These are phyloP conservation scores for Malassezia furfur DNA, from an alignment of 1,284 basidiomycete species.

Conservation along the genomic window DNA sequence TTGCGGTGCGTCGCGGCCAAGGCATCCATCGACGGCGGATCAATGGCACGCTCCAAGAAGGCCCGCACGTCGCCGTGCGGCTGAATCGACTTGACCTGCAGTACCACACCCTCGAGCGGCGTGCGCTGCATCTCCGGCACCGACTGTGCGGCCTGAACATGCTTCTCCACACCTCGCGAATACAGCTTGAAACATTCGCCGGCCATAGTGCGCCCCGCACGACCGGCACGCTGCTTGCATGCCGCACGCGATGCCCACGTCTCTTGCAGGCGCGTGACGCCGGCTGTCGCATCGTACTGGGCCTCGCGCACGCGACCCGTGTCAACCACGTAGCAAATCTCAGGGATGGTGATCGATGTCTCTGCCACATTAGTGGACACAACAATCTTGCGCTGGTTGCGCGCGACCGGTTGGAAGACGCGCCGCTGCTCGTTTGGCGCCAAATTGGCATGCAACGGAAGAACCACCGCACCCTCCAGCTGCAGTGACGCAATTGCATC, in stretches of 20 bases:
- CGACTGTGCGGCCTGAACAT: slow-evolving; percentile 12
- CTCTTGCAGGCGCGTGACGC: slow-evolving; percentile 68
- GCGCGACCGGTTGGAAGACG: slow-evolving; percentile 59
- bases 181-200: slow-evolving; percentile 57
- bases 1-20: slow-evolving; percentile 70
- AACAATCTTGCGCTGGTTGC: slow-evolving; percentile 67
- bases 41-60: slow-evolving; percentile 66
- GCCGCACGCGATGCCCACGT: slow-evolving; percentile 71
- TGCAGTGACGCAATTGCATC: slow-evolving; percentile 55
- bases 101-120: slow-evolving; percentile 70
- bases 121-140: slow-evolving; percentile 78
- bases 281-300: slow-evolving; percentile 65
- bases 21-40: slow-evolving; percentile 67
- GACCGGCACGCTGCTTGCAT: slow-evolving; percentile 71
- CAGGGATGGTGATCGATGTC: slow-evolving; percentile 66
- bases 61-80: slow-evolving; percentile 67
- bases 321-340: slow-evolving; percentile 52
- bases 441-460: slow-evolving; percentile 83
- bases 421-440: slow-evolving; percentile 71
- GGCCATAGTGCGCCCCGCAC: slow-evolving; percentile 67
- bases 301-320: slow-evolving; percentile 85
- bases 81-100: slow-evolving; percentile 73
- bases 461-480: slow-evolving; percentile 54
- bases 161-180: slow-evolving; percentile 64
- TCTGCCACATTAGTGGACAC: slow-evolving; percentile 82